Conservation (phyloP, 1,284 basidiomycete genomes). For the Pholiota adiposa region DNA sequence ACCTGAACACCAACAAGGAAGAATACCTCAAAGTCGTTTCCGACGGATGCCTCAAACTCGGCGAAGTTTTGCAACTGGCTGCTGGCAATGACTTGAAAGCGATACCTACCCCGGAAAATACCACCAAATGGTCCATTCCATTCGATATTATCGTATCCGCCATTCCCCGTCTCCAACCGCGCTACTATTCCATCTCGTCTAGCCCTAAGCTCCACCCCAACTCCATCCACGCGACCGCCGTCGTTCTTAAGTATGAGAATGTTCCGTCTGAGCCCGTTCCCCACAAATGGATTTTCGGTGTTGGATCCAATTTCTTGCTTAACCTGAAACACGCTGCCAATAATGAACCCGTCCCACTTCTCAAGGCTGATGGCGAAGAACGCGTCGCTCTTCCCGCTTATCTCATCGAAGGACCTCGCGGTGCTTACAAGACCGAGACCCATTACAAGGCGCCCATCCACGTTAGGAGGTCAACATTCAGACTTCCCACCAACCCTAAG, state of each 20-base stretch:
- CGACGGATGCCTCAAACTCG: constrained; percentile 87
- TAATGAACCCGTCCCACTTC: constrained; percentile 53
- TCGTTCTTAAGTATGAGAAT: constrained; percentile 91
- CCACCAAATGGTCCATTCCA: constrained; percentile 90
- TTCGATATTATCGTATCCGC: constrained; percentile 96
- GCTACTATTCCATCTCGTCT: constrained; percentile 98
- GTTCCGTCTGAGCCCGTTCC: constrained; percentile 52
- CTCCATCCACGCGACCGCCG: constrained; percentile 92
- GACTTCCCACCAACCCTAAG: constrained; percentile 96
- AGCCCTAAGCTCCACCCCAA: constrained; percentile 91
- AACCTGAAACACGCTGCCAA: constrained; percentile 85
- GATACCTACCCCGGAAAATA: constrained; percentile 66
- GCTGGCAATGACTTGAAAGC: constrained; percentile 76
- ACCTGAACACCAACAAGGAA: constrained; percentile 87
- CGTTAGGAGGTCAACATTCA: constrained; percentile 94
- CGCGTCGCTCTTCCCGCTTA: constrained; percentile 69
- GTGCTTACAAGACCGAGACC: constrained; percentile 74
- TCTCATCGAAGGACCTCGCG: constrained; percentile 87
- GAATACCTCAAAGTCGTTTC: constrained; percentile 79
- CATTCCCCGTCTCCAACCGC: constrained; percentile 91
- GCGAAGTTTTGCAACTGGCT: constrained; percentile 89
- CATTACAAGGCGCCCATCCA: constrained; percentile 91
- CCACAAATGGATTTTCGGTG: constrained; percentile 79
- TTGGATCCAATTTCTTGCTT: constrained; percentile 91
- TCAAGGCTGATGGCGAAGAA: constrained; percentile 44